Conservation (phyloP, 805 yeast species). For the Starmerella gropengiesseri region DNA sequence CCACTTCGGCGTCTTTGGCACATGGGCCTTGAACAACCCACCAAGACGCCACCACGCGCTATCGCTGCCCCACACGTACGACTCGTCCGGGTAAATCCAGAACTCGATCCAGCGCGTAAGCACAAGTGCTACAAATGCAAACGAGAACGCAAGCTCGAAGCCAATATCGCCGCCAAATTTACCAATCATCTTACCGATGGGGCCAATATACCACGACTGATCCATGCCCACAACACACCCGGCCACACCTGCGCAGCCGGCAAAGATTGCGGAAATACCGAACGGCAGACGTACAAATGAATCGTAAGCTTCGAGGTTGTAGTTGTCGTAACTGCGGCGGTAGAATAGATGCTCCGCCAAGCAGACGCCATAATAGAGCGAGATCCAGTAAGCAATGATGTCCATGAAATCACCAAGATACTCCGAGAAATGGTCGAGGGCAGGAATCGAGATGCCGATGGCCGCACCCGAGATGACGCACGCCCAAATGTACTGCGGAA, state of each 20-base stretch:
- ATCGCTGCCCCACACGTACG: slow-evolving; percentile 20
- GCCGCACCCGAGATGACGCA: slow-evolving; percentile 61
- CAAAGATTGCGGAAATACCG: slow-evolving; percentile 69
- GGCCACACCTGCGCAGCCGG: slow-evolving; percentile 70
- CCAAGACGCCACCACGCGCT: slow-evolving; percentile 24
- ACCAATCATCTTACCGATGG: slow-evolving; percentile 52
- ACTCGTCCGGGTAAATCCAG: slow-evolving; percentile 22
- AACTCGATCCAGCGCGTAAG: slow-evolving; percentile 24
- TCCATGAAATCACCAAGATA: slow-evolving; percentile 85
- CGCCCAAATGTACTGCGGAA: slow-evolving; percentile 83
- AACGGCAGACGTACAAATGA: slow-evolving; percentile 51
- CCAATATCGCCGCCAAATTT: slow-evolving; percentile 73
- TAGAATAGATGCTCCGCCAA: slow-evolving; percentile 77
- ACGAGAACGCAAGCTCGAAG: slow-evolving; percentile 61
- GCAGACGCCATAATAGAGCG: slow-evolving; percentile 66
- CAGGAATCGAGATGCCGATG: slow-evolving; percentile 82
- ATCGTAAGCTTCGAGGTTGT: slow-evolving; percentile 53
- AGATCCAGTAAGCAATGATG: slow-evolving; percentile 81
- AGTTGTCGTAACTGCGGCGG: slow-evolving; percentile 50
- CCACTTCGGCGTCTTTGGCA: slow-evolving; percentile 16
- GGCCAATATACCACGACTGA: slow-evolving; percentile 77
- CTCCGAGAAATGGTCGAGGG: slow-evolving; percentile 56
- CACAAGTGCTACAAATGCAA: slow-evolving; percentile 44
- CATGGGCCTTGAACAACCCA: slow-evolving; percentile 8
- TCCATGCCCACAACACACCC: slow-evolving; percentile 84